These are phyloP conservation scores for Beauveria rudraprayagi DNA, from an alignment of 2,329 filamentous ascomycete species.

Conservation along the genomic window DNA sequence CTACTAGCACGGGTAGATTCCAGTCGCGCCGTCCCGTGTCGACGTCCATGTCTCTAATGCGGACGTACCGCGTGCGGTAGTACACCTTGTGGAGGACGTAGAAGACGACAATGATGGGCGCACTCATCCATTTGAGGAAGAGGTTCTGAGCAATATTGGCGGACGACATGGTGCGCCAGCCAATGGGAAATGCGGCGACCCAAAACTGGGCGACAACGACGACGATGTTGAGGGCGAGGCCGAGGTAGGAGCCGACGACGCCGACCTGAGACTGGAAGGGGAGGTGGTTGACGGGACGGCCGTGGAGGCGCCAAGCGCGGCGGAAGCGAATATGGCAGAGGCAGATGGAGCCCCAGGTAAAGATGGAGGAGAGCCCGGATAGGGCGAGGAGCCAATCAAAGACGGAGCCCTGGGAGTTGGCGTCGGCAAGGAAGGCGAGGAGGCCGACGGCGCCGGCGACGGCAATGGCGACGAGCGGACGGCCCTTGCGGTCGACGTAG, in stretches of 20 bases:
- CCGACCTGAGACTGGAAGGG: conserved; percentile 77
- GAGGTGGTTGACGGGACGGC: conserved; percentile 65
- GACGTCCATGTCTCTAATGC: conserved; percentile 71
- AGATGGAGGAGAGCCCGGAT: conserved; percentile 64
- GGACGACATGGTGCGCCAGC: conserved; percentile 37
- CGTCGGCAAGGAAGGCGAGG: conserved; percentile 68
- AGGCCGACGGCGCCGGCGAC: conserved; percentile 62
- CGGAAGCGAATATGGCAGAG: conserved; percentile 91
- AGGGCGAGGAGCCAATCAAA: conserved; percentile 76
- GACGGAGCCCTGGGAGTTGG: conserved; percentile 49
- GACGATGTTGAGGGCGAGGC: conserved; percentile 65
- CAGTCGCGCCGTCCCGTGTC: conserved; percentile 79
- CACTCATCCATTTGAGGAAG: conserved; percentile 65
- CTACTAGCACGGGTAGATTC: conserved; percentile 68
- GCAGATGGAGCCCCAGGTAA: conserved; percentile 80
- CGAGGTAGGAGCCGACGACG: conserved; percentile 70
- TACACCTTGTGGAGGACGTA: conserved; percentile 71
- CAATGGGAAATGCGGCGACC: conserved; percentile 72
- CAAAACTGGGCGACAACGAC: conserved; percentile 82
- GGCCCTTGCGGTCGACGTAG: conserved; percentile 76
- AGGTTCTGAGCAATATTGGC: conserved; percentile 52
- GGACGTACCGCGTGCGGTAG: conserved; percentile 60
- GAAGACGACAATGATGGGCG: conserved; percentile 58
- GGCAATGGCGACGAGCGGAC: conserved; percentile 66
- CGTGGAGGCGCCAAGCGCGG: conserved; percentile 61